These are phyloP conservation scores for Phaffomyces thermotolerans DNA, from an alignment of 805 yeast genomes.

Conservation along the genomic window DNA sequence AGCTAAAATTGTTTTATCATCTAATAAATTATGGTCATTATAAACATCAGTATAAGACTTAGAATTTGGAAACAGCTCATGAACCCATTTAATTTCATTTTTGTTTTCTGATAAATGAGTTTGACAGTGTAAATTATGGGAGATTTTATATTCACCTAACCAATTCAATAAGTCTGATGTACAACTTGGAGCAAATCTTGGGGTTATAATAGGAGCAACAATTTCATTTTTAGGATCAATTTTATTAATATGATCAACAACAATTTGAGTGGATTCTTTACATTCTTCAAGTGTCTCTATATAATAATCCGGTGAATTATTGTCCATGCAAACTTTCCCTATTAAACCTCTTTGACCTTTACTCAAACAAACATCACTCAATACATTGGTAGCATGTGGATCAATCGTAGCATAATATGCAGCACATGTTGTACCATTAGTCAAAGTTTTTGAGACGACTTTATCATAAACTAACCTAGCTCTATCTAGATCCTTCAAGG, in stretches of 20 bases:
- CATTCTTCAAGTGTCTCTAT: constrained; percentile 51
- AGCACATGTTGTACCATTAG: constrained; percentile 86
- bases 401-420: constrained; percentile 89
- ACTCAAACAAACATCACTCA: constrained; percentile 63
- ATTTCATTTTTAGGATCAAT: constrained; percentile 46
- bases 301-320: constrained; percentile 69
- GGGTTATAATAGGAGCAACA: constrained; percentile 76
- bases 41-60: constrained; percentile 72
- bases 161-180: constrained; percentile 50
- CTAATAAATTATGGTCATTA: constrained; percentile 51
- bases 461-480: constrained; percentile 60
- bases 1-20: constrained; percentile 68
- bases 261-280: constrained; percentile 43
- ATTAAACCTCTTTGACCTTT: constrained; percentile 82
- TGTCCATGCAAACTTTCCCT: constrained; percentile 93
- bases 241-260: constrained; percentile 47
- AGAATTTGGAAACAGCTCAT: constrained; percentile 63
- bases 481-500: constrained; percentile 43
- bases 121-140: constrained; percentile 60
- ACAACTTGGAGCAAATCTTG: constrained; percentile 91
- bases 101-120: constrained; percentile 86
- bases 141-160: constrained; percentile 52
- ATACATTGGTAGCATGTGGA: constrained; percentile 59
- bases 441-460: constrained; percentile 63
- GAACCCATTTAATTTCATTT: constrained; percentile 69